Percentiles rank a stretch among this genome's conserved stretches.
Evolutionary conservation across 148 eudicot species (phyloP).

Genomic region (Camellia lanceoleosa): DNA sequence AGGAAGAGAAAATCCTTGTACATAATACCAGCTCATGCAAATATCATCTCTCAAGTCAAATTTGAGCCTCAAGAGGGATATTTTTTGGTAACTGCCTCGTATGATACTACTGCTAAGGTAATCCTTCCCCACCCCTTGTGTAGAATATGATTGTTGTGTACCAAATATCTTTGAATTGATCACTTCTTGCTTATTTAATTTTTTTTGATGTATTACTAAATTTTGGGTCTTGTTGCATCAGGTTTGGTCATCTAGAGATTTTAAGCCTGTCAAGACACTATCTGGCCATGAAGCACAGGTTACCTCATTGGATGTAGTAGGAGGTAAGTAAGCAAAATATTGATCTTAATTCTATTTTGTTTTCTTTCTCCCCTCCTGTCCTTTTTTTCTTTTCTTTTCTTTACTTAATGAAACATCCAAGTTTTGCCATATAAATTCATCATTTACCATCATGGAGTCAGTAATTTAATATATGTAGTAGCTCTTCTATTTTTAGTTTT

Average conservation of each 20-base stretch:
- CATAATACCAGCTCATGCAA: conserved; percentile 87
- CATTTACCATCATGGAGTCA: too few relatives aligned
- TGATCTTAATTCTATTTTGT: neutral
- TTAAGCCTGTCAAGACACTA: conserved; percentile 73
- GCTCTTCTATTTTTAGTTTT: too few relatives aligned
- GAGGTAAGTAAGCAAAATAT: conserved; percentile 39
- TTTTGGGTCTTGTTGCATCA: neutral
- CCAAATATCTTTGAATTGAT: neutral
- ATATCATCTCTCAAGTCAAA: conserved; percentile 85
- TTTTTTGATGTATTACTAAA: neutral
- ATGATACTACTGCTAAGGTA: conserved; percentile 94
- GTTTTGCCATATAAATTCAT: too few relatives aligned
- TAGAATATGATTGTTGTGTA: neutral
- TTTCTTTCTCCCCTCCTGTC: too few relatives aligned
- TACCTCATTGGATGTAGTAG: conserved; percentile 63
- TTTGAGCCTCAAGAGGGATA: conserved; percentile 99
- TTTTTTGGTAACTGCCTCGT: conserved; percentile 81
- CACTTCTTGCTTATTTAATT: neutral
- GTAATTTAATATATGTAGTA: too few relatives aligned
- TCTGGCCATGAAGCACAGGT: conserved; percentile 84
- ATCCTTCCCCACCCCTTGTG: neutral
- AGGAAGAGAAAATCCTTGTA: conserved; percentile 79
- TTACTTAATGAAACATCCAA: too few relatives aligned
- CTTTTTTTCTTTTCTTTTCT: too few relatives aligned
- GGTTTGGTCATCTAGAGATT: conserved; percentile 86